These are phyloP conservation scores for Rhizomucor pusillus DNA, from an alignment of 371 early-diverging fungal species.

Conservation along the genomic window DNA sequence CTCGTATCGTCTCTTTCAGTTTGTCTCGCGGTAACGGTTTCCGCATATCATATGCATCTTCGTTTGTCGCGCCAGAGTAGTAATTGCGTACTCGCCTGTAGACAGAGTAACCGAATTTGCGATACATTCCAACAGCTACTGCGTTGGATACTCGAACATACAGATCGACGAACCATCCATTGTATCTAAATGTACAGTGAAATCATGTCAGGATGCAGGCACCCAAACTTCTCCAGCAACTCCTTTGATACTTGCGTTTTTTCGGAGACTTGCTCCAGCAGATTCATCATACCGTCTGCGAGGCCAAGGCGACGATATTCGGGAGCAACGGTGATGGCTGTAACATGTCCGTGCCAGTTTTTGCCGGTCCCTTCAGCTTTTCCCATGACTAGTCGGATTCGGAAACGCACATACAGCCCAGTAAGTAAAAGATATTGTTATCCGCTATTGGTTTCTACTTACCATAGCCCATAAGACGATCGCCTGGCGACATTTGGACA, in stretches of 20 bases:
- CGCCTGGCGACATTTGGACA: slow-evolving; percentile 75
- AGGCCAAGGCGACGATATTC: slow-evolving; percentile 91
- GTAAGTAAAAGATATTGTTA: background rate
- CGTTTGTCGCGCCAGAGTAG: slow-evolving; percentile 73
- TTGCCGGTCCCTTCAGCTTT: slow-evolving; percentile 91
- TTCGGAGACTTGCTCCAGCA: slow-evolving; percentile 92
- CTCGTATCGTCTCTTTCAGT: slow-evolving; percentile 60
- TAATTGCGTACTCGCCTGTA: slow-evolving; percentile 92
- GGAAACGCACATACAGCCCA: background rate
- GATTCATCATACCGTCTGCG: slow-evolving; percentile 87
- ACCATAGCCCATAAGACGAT: slow-evolving; percentile 87
- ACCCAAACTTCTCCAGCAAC: background rate
- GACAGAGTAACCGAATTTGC: slow-evolving; percentile 89
- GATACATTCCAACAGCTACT: slow-evolving; percentile 97
- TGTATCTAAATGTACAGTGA: slow-evolving; percentile 32
- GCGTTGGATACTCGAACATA: slow-evolving; percentile 96
- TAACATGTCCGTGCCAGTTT: slow-evolving; percentile 98
- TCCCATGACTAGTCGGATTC: slow-evolving; percentile 78
- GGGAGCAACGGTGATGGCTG: slow-evolving; percentile 97
- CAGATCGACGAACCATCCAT: slow-evolving; percentile 96
- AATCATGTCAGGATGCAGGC: background rate
- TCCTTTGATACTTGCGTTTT: slow-evolving; percentile 51
- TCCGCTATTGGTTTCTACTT: slow-evolving; percentile 2
- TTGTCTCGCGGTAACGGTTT: slow-evolving; percentile 82
- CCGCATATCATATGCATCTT: slow-evolving; percentile 89